Conservation (phyloP, 83 land plant species). For the Picea abies region DNA sequence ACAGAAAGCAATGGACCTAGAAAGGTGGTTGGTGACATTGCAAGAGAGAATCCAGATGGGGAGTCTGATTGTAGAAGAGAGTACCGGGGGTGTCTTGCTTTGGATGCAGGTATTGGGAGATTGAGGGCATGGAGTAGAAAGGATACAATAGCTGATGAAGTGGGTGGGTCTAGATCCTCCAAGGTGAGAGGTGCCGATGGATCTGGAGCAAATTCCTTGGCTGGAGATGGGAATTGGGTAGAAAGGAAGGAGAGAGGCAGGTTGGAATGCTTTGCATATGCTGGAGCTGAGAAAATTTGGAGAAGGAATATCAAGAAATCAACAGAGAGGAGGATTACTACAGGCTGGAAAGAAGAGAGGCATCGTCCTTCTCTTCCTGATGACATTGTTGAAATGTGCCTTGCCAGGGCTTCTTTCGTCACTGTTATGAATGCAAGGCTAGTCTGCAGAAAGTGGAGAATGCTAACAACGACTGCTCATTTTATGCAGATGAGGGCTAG, state of each 20-base stretch:
- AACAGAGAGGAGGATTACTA: background rate
- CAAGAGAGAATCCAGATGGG: background rate
- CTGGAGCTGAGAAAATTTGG: conserved; percentile 40
- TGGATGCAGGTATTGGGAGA: conserved; percentile 12
- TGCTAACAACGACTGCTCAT: conserved; percentile 51
- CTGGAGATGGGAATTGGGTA: background rate
- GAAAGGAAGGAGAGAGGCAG: conserved; percentile 27
- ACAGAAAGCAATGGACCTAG: conserved; percentile 10
- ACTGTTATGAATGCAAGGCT: conserved; percentile 68
- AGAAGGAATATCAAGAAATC: conserved; percentile 44
- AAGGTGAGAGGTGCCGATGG: background rate
- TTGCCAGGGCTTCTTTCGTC: conserved; percentile 56
- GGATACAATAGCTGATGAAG: background rate
- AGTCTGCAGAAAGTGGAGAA: conserved; percentile 80
- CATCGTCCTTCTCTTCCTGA: conserved; percentile 56
- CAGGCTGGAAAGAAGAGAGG: conserved; percentile 17
- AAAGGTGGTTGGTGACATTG: conserved; percentile 2
- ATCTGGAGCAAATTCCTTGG: background rate
- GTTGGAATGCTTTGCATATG: conserved; percentile 61
- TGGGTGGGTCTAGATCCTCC: background rate
- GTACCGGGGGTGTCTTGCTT: conserved; percentile 9
- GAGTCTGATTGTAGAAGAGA: background rate
- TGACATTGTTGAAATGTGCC: conserved; percentile 82
- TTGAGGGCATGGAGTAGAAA: conserved; percentile 12
- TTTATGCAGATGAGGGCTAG: conserved; percentile 62